phyloP scores from a whole-genome alignment of 2,329 filamentous ascomycete species.

The Xylariomycetidae sp. region DNA sequence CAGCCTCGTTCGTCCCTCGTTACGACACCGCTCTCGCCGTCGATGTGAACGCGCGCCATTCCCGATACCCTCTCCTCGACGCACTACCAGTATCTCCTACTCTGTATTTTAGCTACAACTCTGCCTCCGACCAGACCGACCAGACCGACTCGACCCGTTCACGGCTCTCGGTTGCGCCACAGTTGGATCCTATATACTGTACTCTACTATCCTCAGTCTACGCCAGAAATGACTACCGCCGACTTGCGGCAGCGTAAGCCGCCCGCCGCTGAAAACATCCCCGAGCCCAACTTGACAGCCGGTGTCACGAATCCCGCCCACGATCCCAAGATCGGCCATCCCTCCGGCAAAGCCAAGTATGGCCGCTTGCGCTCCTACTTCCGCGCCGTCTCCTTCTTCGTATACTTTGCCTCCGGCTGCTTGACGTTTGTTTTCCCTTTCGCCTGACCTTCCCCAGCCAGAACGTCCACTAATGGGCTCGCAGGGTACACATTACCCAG shows the following conservation, averaged over 20 bases:
- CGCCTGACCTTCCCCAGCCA: too few species aligned
- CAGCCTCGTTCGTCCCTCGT: too few species aligned
- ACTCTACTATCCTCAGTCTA: neutral
- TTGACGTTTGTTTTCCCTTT: constrained; percentile 36
- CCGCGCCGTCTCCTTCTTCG: constrained; percentile 42
- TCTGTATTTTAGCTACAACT: too few species aligned
- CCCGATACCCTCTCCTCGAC: too few species aligned
- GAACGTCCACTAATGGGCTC: constrained; percentile 14
- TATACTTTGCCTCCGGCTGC: constrained; percentile 47
- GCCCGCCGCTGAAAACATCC: constrained; percentile 15
- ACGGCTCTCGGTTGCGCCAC: neutral
- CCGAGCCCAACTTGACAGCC: constrained; percentile 25
- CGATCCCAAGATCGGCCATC: constrained; percentile 33
- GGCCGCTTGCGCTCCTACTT: constrained; percentile 43
- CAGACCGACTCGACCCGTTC: too few species aligned
- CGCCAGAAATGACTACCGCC: constrained; percentile 25
- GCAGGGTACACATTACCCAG: constrained; percentile 63
- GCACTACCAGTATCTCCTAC: too few species aligned
- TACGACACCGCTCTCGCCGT: too few species aligned
- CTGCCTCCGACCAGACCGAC: too few species aligned
- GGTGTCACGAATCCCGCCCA: constrained; percentile 11
- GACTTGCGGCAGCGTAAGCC: constrained; percentile 32
- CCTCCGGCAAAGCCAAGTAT: constrained; percentile 50
- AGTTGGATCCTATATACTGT: constrained; percentile 1
- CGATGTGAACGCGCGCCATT: too few species aligned